Evolutionary conservation across 31 red algal species (phyloP).

Genomic region (Bonnemaisonia californica): DNA sequence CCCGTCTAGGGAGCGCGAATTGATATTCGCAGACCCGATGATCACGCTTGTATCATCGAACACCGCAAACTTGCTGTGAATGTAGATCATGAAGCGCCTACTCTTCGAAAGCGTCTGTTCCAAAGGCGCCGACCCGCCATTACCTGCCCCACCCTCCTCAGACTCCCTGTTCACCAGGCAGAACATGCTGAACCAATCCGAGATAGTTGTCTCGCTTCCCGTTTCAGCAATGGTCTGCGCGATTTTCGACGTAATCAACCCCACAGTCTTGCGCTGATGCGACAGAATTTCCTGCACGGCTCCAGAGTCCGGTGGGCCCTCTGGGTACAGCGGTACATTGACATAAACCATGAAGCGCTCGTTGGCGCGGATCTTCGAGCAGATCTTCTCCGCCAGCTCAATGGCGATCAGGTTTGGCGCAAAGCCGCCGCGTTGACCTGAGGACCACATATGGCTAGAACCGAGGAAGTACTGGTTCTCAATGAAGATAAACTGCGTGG

Average conservation of each 20-base stretch:
- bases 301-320: conserved; percentile 75
- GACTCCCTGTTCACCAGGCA: conserved; percentile 78
- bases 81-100: conserved; percentile 76
- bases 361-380: conserved; percentile 54
- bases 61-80: conserved; percentile 76
- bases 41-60: conserved; percentile 82
- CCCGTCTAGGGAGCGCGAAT: conserved; percentile 75
- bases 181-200: conserved; percentile 77
- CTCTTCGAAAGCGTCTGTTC: conserved; percentile 48
- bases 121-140: conserved; percentile 40
- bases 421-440: conserved; percentile 57
- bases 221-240: conserved; percentile 54
- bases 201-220: conserved; percentile 45
- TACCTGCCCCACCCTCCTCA: conserved; percentile 57
- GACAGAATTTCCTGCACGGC: conserved; percentile 87
- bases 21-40: conserved; percentile 86
- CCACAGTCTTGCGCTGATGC: conserved; percentile 69
- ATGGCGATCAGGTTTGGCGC: conserved; percentile 59
- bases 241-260: conserved; percentile 54
- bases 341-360: conserved; percentile 77
- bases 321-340: conserved; percentile 73
- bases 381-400: conserved; percentile 80
- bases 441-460: conserved; percentile 66
- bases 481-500: conserved; percentile 75
- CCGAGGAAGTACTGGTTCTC: conserved; percentile 93